A percentile compares a stretch with the other conserved stretches of the same genome.
phyloP scores from a whole-genome alignment of 2,329 filamentous ascomycete genomes.

The Talaromyces sp. region DNA sequence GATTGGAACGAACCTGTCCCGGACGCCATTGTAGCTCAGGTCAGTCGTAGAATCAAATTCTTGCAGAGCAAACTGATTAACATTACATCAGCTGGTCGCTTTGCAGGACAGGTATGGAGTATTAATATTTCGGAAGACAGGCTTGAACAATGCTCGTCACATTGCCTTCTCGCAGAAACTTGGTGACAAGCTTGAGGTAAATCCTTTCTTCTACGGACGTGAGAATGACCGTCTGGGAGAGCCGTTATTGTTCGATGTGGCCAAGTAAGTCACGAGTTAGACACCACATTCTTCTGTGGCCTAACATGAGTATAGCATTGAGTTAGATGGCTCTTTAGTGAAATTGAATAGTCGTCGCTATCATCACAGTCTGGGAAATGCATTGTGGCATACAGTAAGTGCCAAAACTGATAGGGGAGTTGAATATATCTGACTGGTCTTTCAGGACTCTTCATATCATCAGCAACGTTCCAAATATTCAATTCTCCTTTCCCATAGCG shows the following conservation, averaged over 20 bases:
- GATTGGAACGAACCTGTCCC: conserved; percentile 14
- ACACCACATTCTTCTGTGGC: neutral
- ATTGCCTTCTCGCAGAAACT: conserved; percentile 28
- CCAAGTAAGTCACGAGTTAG: conserved; percentile 18
- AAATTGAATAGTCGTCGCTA: conserved; percentile 23
- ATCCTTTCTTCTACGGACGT: conserved; percentile 29
- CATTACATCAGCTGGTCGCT: conserved; percentile 20
- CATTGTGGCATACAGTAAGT: conserved; percentile 29
- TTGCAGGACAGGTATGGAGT: conserved; percentile 29
- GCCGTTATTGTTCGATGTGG: conserved; percentile 27
- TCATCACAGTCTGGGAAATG: conserved; percentile 30
- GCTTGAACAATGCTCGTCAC: conserved; percentile 25
- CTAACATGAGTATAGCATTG: conserved; percentile 11
- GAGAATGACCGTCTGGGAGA: conserved; percentile 30
- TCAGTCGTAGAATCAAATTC: neutral
- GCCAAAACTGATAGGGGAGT: neutral
- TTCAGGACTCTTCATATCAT: conserved; percentile 28
- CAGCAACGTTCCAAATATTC: conserved; percentile 33
- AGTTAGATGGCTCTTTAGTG: conserved; percentile 22
- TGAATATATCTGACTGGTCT: neutral
- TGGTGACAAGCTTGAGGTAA: conserved; percentile 27
- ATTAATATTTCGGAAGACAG: conserved; percentile 27
- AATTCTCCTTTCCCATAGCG: conserved; percentile 23
- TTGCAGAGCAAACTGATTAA: neutral
- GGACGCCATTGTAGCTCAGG: conserved; percentile 12